These are phyloP conservation scores for Monascus ruber DNA, from an alignment of 2,329 filamentous ascomycete genomes.

Conservation along the genomic window DNA sequence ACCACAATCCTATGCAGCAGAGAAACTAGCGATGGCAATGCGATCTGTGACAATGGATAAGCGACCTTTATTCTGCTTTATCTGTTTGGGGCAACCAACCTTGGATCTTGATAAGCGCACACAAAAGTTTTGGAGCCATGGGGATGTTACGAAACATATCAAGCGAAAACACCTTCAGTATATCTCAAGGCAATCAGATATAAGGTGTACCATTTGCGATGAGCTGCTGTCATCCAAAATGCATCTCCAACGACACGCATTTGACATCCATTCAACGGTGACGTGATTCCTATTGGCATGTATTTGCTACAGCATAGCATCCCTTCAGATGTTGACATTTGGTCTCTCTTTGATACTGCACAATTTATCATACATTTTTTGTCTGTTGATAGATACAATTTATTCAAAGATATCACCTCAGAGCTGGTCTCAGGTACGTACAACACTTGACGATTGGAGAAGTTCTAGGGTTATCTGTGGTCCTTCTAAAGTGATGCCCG, in stretches of 20 bases:
- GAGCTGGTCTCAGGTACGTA: too few species aligned
- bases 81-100: conserved; percentile 1
- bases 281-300: too few species aligned
- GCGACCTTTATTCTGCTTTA: conserved; percentile 3
- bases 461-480: too few species aligned
- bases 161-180: conserved; percentile 3
- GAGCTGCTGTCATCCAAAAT: conserved; percentile 1
- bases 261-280: conserved; percentile 2
- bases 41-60: conserved; percentile 1
- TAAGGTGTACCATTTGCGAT: conserved; percentile 3
- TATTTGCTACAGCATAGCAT: too few species aligned
- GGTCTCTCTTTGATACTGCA: too few species aligned
- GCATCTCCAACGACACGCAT: conserved; percentile 3
- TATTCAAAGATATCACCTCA: too few species aligned
- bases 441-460: too few species aligned
- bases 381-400: too few species aligned
- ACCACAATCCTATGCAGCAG: too few species aligned
- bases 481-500: too few species aligned
- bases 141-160: conserved; percentile 4
- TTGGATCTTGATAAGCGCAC: conserved; percentile 2
- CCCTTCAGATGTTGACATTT: too few species aligned
- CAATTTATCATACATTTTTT: too few species aligned
- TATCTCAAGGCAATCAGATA: background rate
- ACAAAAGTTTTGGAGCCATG: conserved; percentile 1
- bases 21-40: background rate